Percentiles rank a stretch among this genome's conserved stretches.
These are phyloP conservation scores for Vanrija sp. DNA, from an alignment of 1,284 basidiomycete species.

Conservation along the genomic window DNA sequence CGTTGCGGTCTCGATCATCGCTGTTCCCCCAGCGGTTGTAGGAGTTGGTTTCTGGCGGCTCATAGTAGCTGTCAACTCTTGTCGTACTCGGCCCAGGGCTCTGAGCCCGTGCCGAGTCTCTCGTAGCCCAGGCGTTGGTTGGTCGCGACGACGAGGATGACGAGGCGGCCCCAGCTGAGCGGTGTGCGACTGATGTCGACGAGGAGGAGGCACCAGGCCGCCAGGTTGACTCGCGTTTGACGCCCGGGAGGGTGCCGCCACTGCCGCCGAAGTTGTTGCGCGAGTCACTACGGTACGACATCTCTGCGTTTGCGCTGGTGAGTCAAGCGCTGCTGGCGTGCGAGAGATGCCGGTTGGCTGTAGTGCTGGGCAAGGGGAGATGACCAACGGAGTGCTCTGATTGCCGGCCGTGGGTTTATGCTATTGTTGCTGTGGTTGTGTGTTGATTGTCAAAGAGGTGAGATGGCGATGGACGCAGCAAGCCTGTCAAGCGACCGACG, in stretches of 20 bases:
- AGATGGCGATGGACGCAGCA: too few relatives aligned
- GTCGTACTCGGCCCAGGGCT: slow-evolving; percentile 3
- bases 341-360: too few relatives aligned
- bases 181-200: background rate
- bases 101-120: slow-evolving; percentile 1
- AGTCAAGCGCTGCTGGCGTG: too few relatives aligned
- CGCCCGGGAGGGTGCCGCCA: background rate
- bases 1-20: background rate
- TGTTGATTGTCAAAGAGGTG: too few relatives aligned
- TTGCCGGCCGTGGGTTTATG: too few relatives aligned
- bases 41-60: slow-evolving; percentile 3
- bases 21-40: background rate
- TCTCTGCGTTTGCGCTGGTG: too few relatives aligned
- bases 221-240: slow-evolving; percentile 22
- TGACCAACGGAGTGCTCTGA: too few relatives aligned
- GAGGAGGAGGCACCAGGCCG: slow-evolving; percentile 5
- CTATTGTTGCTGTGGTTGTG: too few relatives aligned
- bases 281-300: background rate
- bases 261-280: background rate
- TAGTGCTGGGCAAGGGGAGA: too few relatives aligned
- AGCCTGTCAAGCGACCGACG: too few relatives aligned
- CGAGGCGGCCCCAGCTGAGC: background rate
- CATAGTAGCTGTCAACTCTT: slow-evolving; percentile 12
- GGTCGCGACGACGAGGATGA: slow-evolving; percentile 1
- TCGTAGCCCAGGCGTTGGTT: slow-evolving; percentile 11